Percentiles rank a stretch among this genome's conserved stretches.
Evolutionary conservation across 257 asterid species (phyloP).

Genomic region (Marsdenia floribunda): DNA sequence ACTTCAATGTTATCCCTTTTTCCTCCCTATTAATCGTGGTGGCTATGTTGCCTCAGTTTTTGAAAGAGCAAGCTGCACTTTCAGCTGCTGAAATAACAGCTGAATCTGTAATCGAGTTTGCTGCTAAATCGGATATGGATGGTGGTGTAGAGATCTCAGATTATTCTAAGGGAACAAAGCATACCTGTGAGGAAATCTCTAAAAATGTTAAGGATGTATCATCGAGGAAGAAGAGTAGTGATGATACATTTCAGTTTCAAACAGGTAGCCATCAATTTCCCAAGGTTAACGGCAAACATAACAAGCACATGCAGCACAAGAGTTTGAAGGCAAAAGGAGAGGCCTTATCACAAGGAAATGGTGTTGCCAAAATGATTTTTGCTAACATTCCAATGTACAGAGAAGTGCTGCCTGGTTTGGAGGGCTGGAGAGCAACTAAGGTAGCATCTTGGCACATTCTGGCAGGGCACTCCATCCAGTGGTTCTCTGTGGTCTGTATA

Average conservation of each 20-base stretch:
- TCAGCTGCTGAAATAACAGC: constrained; percentile 80
- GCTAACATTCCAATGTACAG: constrained; percentile 67
- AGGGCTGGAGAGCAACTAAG: constrained; percentile 73
- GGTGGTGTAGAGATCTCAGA: constrained; percentile 41
- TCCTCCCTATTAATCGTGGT: constrained; percentile 15
- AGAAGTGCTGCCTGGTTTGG: constrained; percentile 79
- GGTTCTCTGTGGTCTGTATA: constrained; percentile 74
- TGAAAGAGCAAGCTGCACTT: constrained; percentile 85
- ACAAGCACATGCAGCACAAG: constrained; percentile 64
- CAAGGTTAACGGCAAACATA: constrained; percentile 64
- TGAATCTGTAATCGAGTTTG: constrained; percentile 67
- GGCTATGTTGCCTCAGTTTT: constrained; percentile 48
- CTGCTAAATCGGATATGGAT: constrained; percentile 54
- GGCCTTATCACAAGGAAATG: constrained; percentile 69
- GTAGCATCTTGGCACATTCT: constrained; percentile 67
- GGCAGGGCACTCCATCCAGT: constrained; percentile 84
- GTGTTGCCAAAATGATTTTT: constrained; percentile 51
- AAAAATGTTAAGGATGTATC: constrained; percentile 42
- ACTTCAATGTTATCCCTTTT: neutral
- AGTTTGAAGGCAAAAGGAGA: constrained; percentile 68
- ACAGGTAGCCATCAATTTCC: constrained; percentile 31
- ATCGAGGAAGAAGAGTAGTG: constrained; percentile 27
- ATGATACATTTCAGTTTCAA: constrained; percentile 33
- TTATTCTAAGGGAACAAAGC: constrained; percentile 44
- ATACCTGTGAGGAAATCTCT: constrained; percentile 56